Base-by-base conservation (phyloP, 306 rosid genomes). In the Castanopsis chinensis region DNA sequence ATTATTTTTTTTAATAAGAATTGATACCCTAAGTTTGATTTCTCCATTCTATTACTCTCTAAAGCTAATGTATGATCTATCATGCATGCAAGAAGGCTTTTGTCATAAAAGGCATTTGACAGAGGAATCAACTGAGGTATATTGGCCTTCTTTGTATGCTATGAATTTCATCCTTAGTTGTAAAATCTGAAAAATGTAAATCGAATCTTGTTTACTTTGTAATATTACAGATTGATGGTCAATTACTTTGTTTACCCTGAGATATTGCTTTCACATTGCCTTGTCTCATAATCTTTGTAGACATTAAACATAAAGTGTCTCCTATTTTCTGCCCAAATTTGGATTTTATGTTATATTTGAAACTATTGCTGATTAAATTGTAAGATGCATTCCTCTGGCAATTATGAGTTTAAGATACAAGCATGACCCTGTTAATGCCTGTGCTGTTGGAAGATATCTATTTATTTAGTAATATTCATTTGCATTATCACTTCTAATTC, bases 401-500 rank as follows among this genome's bases (percentile, higher is more conserved):
- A 20, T 64, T 74, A 73, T 67, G 61, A 71, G 17, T 17, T 70
- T 74, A 71, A 59, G 61, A 71, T 73, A 80, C 74, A 49, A 71
- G 74, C 25, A 32, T 5, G 5, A 76, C 21, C 43, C 71, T 55
- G 30, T 58, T 69, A 74, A 56, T 41, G 30, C 88, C 56, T 15
- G 52, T 52, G 76, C 51, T 53, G 28, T 58, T 76, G 76, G 74
- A 78, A 77, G 53, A 67, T 75, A 13, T 49, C 12, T 37, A 64
- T 4, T 63, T 75, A 76, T 68, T 80, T 81, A 21, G 76, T 45
- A 43, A 55, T 60, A 14, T 71, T 59, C 71, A 71, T 70, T 78
- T 73, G 60, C 64, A n/a, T 69, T 54, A 75, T 82, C 41, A 78
- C 75, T 56, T 75, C 49, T 78, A 21, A 72, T 70, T 52, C 64